phyloP scores from a whole-genome alignment of 1,284 basidiomycete genomes.

The Thecaphora thlaspeos region DNA sequence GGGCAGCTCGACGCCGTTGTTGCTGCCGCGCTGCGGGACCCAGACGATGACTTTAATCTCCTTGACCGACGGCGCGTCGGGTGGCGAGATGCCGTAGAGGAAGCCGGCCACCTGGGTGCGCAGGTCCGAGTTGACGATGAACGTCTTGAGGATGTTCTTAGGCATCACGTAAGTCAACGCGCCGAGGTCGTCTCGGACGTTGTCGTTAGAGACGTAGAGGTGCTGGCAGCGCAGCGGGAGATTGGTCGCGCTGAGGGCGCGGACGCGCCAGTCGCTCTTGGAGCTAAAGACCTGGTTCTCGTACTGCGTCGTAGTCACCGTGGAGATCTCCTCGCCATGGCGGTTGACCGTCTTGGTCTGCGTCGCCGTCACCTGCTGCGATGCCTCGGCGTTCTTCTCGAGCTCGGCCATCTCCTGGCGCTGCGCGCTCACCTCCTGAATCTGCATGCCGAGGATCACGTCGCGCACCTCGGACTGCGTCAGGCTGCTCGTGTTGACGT shows the following conservation, averaged over 20 bases:
- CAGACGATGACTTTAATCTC: slow-evolving; percentile 96
- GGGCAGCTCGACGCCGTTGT: slow-evolving; percentile 87
- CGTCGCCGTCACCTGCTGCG: slow-evolving; percentile 90
- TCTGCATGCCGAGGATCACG: slow-evolving; percentile 70
- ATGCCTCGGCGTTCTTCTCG: slow-evolving; percentile 87
- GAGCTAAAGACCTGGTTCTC: slow-evolving; percentile 95
- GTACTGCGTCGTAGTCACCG: slow-evolving; percentile 95
- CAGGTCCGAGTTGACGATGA: slow-evolving; percentile 89
- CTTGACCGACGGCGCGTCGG: slow-evolving; percentile 97
- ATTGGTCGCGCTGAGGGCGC: slow-evolving; percentile 93
- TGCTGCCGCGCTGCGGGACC: slow-evolving; percentile 93
- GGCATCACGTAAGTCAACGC: slow-evolving; percentile 93
- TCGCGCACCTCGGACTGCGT: slow-evolving; percentile 85
- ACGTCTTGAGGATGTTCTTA: slow-evolving; percentile 93
- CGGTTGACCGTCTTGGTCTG: slow-evolving; percentile 98
- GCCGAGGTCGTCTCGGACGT: slow-evolving; percentile 94
- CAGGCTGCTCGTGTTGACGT: slow-evolving; percentile 95
- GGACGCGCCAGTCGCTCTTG: slow-evolving; percentile 98
- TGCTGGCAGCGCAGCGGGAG: slow-evolving; percentile 93
- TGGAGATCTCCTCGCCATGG: slow-evolving; percentile 93
- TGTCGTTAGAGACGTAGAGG: slow-evolving; percentile 98
- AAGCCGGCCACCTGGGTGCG: slow-evolving; percentile 94
- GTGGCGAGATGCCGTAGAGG: slow-evolving; percentile 86
- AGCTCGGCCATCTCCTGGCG: slow-evolving; percentile 99
- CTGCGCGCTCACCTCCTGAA: slow-evolving; percentile 76